These are phyloP conservation scores for Neoscytalidium dimidiatum DNA, from an alignment of 2,329 filamentous ascomycete species.

Conservation along the genomic window DNA sequence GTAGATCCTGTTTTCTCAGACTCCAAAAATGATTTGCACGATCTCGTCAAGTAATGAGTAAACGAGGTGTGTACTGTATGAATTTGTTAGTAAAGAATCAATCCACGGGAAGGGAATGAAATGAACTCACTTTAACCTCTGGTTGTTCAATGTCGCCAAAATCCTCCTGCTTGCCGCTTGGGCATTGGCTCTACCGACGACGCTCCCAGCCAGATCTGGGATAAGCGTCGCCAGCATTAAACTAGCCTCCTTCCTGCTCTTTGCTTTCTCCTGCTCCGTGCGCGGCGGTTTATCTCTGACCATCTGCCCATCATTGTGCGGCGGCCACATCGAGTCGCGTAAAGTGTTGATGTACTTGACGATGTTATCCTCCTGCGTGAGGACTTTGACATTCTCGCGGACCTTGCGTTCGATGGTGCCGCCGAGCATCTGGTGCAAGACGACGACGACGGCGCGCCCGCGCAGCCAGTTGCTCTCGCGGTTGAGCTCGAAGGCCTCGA, in stretches of 20 bases:
- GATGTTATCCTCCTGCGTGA: conserved; percentile 77
- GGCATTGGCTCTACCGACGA: conserved; percentile 90
- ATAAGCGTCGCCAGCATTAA: conserved; percentile 86
- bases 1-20: neutral
- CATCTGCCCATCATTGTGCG: conserved; percentile 45
- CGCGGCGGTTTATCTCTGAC: conserved; percentile 46
- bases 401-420: conserved; percentile 96
- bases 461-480: conserved; percentile 96
- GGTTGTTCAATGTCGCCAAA: conserved; percentile 89
- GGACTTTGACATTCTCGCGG: conserved; percentile 73
- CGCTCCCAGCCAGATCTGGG: conserved; percentile 87
- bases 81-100: neutral
- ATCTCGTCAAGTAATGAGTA: conserved; percentile 54
- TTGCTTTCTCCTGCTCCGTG: conserved; percentile 71
- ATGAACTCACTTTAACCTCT: conserved; percentile 76
- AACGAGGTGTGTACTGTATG: conserved; percentile 49
- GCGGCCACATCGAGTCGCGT: conserved; percentile 81
- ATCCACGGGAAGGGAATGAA: neutral
- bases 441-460: conserved; percentile 91
- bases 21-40: conserved; percentile 45
- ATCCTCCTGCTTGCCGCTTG: conserved; percentile 85
- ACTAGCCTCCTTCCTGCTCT: conserved; percentile 82
- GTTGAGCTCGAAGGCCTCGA: conserved; percentile 93
- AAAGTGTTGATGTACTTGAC: conserved; percentile 73
- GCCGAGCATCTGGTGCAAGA: conserved; percentile 91